Evolutionary conservation across 192 early-diverging fungal genomes (phyloP).

Genomic region (Linnemannia elongata): DNA sequence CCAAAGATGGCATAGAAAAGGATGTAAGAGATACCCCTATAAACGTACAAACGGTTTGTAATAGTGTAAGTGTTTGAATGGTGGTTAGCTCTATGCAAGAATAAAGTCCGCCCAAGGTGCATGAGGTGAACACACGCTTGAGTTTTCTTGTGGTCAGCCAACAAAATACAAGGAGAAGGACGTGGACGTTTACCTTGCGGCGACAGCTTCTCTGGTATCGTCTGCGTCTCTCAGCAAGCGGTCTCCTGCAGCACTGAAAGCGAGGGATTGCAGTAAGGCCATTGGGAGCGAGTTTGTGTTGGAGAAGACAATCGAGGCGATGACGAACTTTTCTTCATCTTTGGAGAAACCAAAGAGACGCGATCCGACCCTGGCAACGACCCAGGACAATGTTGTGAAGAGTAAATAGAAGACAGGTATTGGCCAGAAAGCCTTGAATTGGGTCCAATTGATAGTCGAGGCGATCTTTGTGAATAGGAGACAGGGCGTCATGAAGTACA

Average conservation of each 20-base stretch:
- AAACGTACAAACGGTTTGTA: neutral
- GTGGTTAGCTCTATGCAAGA: neutral
- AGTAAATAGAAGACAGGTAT: constrained; percentile 68
- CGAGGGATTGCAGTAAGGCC: constrained; percentile 74
- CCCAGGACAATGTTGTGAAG: constrained; percentile 37
- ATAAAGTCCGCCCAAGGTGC: constrained; percentile 5
- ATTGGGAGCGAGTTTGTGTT: constrained; percentile 84
- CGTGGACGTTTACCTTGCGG: constrained; percentile 58
- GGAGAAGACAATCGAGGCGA: constrained; percentile 75
- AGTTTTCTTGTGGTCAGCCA: neutral
- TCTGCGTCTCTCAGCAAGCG: constrained; percentile 57
- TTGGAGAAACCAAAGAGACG: constrained; percentile 58
- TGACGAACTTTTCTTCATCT: constrained; percentile 72
- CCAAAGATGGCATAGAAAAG: constrained; percentile 85
- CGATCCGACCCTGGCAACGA: constrained; percentile 55
- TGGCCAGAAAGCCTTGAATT: constrained; percentile 80
- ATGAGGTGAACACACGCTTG: neutral
- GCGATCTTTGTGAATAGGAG: constrained; percentile 83
- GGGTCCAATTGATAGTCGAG: constrained; percentile 71
- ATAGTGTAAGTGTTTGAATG: neutral
- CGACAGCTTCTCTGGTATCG: constrained; percentile 60
- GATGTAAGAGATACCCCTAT: constrained; percentile 81
- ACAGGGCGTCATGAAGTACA: constrained; percentile 82
- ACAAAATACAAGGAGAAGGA: neutral
- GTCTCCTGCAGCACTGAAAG: constrained; percentile 63